Evolutionary conservation across 306 rosid species (phyloP).

Genomic region (Cicer pinnatifidum): DNA sequence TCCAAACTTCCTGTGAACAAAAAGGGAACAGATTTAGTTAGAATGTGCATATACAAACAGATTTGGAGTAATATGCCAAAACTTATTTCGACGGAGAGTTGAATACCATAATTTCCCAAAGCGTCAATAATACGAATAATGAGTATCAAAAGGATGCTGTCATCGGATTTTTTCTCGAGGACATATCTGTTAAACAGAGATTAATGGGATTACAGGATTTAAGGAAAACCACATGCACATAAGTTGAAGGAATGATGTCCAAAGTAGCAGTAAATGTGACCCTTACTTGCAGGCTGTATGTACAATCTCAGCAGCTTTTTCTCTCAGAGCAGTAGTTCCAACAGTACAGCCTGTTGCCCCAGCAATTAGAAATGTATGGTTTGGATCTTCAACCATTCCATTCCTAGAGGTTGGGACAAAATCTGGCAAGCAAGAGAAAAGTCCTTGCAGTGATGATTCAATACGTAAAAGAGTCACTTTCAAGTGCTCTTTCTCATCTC

Average conservation of each 20-base stretch:
- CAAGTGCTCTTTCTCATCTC: conserved; percentile 96
- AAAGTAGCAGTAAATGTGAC: conserved; percentile 35
- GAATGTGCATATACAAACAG: conserved; percentile 26
- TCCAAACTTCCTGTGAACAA: conserved; percentile 79
- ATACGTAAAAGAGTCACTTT: conserved; percentile 97
- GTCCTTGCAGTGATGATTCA: conserved; percentile 94
- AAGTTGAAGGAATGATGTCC: conserved; percentile 38
- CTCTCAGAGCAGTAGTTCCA: conserved; percentile 83
- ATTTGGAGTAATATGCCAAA: conserved; percentile 26
- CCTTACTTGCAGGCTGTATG: conserved; percentile 90
- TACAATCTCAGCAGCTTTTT: conserved; percentile 84
- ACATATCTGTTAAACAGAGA: conserved; percentile 68
- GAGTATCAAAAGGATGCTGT: conserved; percentile 89
- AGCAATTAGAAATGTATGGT: conserved; percentile 75
- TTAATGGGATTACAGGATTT: conserved; percentile 36
- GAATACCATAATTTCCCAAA: conserved; percentile 91
- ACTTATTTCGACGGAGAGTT: conserved; percentile 19
- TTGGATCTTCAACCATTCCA: conserved; percentile 63
- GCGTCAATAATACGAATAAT: conserved; percentile 93
- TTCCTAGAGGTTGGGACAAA: conserved; percentile 75
- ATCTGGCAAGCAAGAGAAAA: conserved; percentile 96
- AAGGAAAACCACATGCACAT: conserved; percentile 30
- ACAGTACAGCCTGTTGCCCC: conserved; percentile 92
- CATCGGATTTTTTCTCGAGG: conserved; percentile 86
- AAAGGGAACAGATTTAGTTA: conserved; percentile 39